These are phyloP conservation scores for Pseudonitzschia multiseries DNA, from an alignment of 108 stramenopile genomes.

Conservation along the genomic window DNA sequence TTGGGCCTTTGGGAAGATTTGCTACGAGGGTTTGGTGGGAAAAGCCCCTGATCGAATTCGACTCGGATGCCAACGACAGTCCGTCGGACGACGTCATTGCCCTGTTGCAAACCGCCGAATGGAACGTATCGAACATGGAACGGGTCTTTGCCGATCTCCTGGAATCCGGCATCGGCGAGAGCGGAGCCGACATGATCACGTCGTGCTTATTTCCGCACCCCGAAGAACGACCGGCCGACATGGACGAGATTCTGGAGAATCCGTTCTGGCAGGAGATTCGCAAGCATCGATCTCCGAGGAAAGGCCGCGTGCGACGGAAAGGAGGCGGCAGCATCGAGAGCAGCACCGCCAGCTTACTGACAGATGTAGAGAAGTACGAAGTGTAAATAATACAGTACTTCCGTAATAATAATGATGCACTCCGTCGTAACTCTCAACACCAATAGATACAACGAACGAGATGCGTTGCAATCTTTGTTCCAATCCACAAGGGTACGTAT, in stretches of 20 bases:
- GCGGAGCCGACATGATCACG: slow-evolving; percentile 59
- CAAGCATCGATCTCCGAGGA: slow-evolving; percentile 7
- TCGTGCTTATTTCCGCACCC: slow-evolving; percentile 48
- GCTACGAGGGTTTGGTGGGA: slow-evolving; percentile 77
- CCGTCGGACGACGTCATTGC: slow-evolving; percentile 29
- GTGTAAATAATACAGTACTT: not conserved
- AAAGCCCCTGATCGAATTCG: slow-evolving; percentile 58
- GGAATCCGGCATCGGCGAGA: slow-evolving; percentile 44
- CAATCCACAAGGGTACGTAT: no score
- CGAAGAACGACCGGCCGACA: slow-evolving; percentile 39
- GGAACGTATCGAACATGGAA: slow-evolving; percentile 45
- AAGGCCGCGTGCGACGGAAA: not conserved
- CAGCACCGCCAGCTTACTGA: slow-evolving; percentile 4
- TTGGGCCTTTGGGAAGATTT: slow-evolving; percentile 81
- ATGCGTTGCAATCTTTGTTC: no score
- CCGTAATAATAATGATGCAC: no score
- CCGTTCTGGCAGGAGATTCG: slow-evolving; percentile 43
- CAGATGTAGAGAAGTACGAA: slow-evolving; percentile 4
- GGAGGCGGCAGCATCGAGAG: slow-evolving; percentile 1
- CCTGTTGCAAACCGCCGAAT: slow-evolving; percentile 40
- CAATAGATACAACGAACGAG: no score
- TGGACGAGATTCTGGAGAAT: slow-evolving; percentile 50
- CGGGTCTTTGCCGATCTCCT: slow-evolving; percentile 37
- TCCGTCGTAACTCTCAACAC: no score
- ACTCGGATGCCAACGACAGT: slow-evolving; percentile 20